Evolutionary conservation across 179 eudicot species (phyloP).

Genomic region (Spinacia oleracea): DNA sequence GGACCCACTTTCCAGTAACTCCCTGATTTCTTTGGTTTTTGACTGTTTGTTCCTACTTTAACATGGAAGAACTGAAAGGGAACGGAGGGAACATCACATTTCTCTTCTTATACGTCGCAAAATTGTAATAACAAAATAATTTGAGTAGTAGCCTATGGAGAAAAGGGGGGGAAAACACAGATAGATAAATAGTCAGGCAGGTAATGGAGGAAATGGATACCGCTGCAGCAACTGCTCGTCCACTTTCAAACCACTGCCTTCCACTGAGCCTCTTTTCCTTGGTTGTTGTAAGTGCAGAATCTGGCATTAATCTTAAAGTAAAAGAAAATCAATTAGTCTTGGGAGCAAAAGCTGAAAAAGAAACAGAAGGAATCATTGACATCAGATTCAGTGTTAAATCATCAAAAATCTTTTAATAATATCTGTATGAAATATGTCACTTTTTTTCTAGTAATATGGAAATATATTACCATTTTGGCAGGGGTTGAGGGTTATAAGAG

Average conservation of each 20-base stretch:
- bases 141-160: neutral
- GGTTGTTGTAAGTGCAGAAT: constrained; percentile 70
- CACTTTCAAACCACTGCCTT: constrained; percentile 95
- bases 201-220: constrained; percentile 40
- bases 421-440: neutral
- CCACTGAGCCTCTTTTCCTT: constrained; percentile 90
- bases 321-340: constrained; percentile 14
- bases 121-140: neutral
- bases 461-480: neutral
- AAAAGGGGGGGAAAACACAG: neutral
- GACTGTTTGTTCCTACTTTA: no score
- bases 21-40: no score
- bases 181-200: neutral
- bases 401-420: neutral
- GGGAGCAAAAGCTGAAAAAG: neutral
- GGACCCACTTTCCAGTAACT: no score
- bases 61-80: no score
- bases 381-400: neutral
- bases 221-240: constrained; percentile 67
- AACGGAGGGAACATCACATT: no score
- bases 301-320: constrained; percentile 80
- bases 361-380: neutral
- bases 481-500: neutral
- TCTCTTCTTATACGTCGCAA: neutral
- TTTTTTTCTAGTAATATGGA: neutral